Conservation (phyloP, 2,329 filamentous ascomycete genomes). For the Penicillium sp. region DNA sequence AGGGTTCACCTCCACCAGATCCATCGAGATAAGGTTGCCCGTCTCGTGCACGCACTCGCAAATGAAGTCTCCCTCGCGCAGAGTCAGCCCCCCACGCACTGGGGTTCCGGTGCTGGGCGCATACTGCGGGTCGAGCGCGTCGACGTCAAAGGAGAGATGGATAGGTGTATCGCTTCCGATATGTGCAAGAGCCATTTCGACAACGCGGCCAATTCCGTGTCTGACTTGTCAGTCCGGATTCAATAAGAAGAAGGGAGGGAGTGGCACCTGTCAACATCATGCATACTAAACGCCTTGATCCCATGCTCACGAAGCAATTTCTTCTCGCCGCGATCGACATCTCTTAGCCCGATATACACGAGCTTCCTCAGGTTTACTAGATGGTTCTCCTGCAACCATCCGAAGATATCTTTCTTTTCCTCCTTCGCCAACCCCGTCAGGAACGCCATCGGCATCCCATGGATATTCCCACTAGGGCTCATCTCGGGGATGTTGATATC, state of each 20-base stretch:
- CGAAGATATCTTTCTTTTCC: slow-evolving; percentile 78
- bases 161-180: slow-evolving; percentile 95
- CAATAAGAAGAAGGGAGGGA: background rate
- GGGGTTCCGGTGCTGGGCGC: slow-evolving; percentile 95
- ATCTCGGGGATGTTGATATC: slow-evolving; percentile 97
- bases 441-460: slow-evolving; percentile 97
- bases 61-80: slow-evolving; percentile 96
- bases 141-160: slow-evolving; percentile 95
- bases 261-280: slow-evolving; percentile 84
- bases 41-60: slow-evolving; percentile 85
- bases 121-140: slow-evolving; percentile 94
- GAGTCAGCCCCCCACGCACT: slow-evolving; percentile 87
- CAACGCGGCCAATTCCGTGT: slow-evolving; percentile 90
- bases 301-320: slow-evolving; percentile 83
- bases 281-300: slow-evolving; percentile 98
- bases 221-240: slow-evolving; percentile 48
- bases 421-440: slow-evolving; percentile 82
- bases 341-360: slow-evolving; percentile 94
- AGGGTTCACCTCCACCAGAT: slow-evolving; percentile 83
- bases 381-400: slow-evolving; percentile 74
- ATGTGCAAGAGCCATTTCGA: slow-evolving; percentile 98
- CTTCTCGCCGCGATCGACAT: slow-evolving; percentile 95
- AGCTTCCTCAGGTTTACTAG: slow-evolving; percentile 76
- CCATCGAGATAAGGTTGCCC: slow-evolving; percentile 77
- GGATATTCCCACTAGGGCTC: slow-evolving; percentile 88